phyloP scores from a whole-genome alignment of 176 grass and related monocot genomes.

The Juncus inflexus region DNA sequence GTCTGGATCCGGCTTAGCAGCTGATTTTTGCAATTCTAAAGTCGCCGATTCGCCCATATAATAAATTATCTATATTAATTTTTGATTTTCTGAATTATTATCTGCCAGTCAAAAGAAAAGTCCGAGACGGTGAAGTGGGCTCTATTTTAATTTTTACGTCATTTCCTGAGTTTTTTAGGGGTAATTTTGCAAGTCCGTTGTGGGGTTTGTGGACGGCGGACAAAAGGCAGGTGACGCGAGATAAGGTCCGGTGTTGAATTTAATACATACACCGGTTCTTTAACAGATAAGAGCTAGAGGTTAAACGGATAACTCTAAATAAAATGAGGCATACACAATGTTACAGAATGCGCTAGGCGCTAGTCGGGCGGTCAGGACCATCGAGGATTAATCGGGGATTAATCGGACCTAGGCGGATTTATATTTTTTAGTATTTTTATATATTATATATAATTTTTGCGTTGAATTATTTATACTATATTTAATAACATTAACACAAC shows the following conservation, averaged over 20 bases:
- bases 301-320: too few species aligned
- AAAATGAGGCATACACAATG: too few species aligned
- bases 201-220: neutral
- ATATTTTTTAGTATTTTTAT: too few species aligned
- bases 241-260: neutral
- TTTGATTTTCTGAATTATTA: neutral
- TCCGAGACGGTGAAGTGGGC: neutral
- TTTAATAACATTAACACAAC: too few species aligned
- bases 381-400: too few species aligned
- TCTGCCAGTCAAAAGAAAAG: conserved; percentile 20
- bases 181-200: conserved; percentile 17
- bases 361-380: too few species aligned
- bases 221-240: neutral
- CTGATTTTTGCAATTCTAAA: conserved; percentile 12
- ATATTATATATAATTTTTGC: too few species aligned
- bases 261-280: neutral
- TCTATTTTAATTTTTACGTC: conserved; percentile 7
- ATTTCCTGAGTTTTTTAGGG: conserved; percentile 20
- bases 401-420: too few species aligned
- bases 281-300: too few species aligned
- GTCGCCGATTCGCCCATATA: conserved; percentile 31
- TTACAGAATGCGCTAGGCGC: too few species aligned
- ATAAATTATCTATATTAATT: neutral
- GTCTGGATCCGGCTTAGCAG: conserved; percentile 9
- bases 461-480: too few species aligned